Percentiles rank a stretch among this genome's conserved stretches.
These are phyloP conservation scores for Backusella morwellensis DNA, from an alignment of 192 early-diverging fungal genomes.

Conservation along the genomic window DNA sequence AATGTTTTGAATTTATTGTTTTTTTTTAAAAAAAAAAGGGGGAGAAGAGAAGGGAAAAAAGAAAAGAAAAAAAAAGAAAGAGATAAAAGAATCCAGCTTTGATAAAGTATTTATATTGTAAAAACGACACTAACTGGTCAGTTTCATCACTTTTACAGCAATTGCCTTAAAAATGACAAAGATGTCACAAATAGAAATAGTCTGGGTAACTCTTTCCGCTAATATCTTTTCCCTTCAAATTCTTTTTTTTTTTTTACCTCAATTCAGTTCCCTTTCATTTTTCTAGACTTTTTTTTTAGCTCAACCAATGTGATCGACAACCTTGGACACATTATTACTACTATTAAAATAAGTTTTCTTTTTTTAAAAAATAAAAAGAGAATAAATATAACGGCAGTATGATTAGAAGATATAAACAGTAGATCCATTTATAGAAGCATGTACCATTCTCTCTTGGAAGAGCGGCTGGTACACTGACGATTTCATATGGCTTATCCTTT, in stretches of 20 bases:
- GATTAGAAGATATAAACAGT: background rate
- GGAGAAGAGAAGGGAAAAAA: background rate
- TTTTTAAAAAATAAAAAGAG: background rate
- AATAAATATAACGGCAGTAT: background rate
- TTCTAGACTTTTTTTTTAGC: background rate
- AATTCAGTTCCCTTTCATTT: background rate
- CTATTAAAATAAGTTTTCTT: background rate
- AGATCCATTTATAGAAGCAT: background rate
- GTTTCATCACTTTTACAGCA: background rate
- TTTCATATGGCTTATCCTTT: background rate
- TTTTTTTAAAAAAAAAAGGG: background rate
- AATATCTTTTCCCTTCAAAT: background rate
- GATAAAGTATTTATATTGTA: background rate
- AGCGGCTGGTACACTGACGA: background rate
- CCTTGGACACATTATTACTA: background rate
- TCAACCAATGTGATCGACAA: background rate
- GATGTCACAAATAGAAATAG: slow-evolving; percentile 2
- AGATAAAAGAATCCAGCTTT: background rate
- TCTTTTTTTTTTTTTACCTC: background rate
- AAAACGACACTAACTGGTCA: background rate
- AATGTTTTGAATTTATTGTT: background rate
- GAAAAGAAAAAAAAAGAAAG: background rate
- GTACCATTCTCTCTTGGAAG: background rate
- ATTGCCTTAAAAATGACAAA: background rate
- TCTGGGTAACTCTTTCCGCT: background rate